Evolutionary conservation across 2,329 filamentous ascomycete genomes (phyloP).

Genomic region (Lasiodiplodia sp.): DNA sequence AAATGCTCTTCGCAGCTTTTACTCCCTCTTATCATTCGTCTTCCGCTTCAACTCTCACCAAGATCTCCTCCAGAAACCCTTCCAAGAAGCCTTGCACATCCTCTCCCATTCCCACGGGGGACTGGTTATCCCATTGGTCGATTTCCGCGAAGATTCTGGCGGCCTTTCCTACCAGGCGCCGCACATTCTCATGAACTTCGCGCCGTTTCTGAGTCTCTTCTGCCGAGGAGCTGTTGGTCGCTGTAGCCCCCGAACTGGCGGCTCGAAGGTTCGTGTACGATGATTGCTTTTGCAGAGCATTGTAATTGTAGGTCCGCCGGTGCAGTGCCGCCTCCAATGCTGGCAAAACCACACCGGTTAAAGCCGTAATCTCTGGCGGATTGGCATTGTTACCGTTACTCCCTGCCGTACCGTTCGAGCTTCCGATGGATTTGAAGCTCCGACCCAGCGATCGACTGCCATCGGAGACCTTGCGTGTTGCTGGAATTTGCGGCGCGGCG

Average conservation of each 20-base stretch:
- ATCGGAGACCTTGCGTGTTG: constrained; percentile 26
- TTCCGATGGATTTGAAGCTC: constrained; percentile 28
- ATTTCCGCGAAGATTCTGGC: constrained; percentile 87
- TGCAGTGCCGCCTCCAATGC: constrained; percentile 90
- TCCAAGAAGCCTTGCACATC: constrained; percentile 90
- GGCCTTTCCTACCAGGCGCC: constrained; percentile 81
- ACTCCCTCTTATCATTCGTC: constrained; percentile 62
- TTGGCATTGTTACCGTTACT: constrained; percentile 9
- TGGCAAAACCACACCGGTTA: constrained; percentile 90
- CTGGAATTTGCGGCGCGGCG: constrained; percentile 4
- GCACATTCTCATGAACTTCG: constrained; percentile 82
- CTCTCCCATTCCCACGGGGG: constrained; percentile 91
- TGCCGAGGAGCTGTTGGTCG: not conserved
- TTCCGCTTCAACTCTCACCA: constrained; percentile 88
- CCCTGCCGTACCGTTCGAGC: constrained; percentile 18
- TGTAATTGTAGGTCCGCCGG: constrained; percentile 69
- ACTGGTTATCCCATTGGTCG: constrained; percentile 83
- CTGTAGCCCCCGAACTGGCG: not conserved
- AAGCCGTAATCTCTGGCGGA: constrained; percentile 77
- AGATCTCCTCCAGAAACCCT: constrained; percentile 89
- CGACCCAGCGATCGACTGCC: constrained; percentile 24
- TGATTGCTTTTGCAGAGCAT: constrained; percentile 58
- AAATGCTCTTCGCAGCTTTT: not conserved
- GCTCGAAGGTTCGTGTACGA: constrained; percentile 19
- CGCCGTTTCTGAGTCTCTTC: constrained; percentile 41